Conservation (phyloP, 352 stramenopile species). For the Pythium insidiosum region DNA sequence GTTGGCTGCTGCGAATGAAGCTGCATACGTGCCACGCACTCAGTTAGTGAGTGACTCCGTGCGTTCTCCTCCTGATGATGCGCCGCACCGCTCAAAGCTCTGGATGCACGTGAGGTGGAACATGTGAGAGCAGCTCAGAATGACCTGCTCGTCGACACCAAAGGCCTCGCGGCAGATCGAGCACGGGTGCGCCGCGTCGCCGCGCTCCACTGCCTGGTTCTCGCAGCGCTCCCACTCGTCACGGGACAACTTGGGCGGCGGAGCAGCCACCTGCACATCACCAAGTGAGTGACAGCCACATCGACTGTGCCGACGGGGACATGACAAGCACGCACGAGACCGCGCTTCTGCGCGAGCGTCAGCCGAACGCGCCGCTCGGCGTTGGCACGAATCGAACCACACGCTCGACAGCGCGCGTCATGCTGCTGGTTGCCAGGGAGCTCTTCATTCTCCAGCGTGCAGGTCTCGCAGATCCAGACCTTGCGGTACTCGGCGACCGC, state of each 20-base stretch:
- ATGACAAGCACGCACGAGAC: conserved; percentile 34
- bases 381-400: conserved; percentile 20
- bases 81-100: conserved; percentile 62
- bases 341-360: conserved; percentile 66
- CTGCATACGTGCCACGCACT: no score
- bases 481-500: conserved; percentile 27
- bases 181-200: conserved; percentile 57
- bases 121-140: conserved; percentile 83
- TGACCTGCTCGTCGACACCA: conserved; percentile 66
- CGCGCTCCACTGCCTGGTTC: conserved; percentile 46
- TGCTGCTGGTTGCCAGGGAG: conserved; percentile 8
- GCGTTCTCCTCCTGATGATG: not conserved
- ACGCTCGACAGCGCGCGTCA: conserved; percentile 47
- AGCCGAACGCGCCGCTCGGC: conserved; percentile 22
- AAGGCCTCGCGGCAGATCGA: conserved; percentile 78
- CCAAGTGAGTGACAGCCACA: no score
- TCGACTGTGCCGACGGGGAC: no score
- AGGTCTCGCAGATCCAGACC: conserved; percentile 74
- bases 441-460: conserved; percentile 71
- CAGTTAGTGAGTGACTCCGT: not conserved
- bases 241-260: conserved; percentile 48
- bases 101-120: conserved; percentile 77
- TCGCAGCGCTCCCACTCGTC: conserved; percentile 73
- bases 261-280: conserved; percentile 30
- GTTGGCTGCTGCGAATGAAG: conserved; percentile 70